Evolutionary conservation across 2,329 filamentous ascomycete species (phyloP).

Genomic region (Calycina marina): DNA sequence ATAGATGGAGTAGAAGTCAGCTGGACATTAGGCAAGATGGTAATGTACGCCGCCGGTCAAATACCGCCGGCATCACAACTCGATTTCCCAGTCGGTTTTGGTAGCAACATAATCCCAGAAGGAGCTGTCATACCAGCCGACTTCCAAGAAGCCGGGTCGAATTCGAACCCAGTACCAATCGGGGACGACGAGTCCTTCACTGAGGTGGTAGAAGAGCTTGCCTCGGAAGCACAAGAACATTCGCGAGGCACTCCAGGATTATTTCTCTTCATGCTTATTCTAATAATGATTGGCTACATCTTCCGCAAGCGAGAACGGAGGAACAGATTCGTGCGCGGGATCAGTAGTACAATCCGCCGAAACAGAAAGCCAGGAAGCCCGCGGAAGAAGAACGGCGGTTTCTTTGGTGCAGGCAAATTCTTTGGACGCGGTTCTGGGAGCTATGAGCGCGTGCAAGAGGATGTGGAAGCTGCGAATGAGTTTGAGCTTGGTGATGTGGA

Average conservation of each 20-base stretch:
- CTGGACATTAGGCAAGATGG: slow-evolving; percentile 95
- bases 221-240: slow-evolving; percentile 40
- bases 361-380: slow-evolving; percentile 31
- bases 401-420: slow-evolving; percentile 44
- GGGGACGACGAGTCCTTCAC: slow-evolving; percentile 43
- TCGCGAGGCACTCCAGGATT: slow-evolving; percentile 59
- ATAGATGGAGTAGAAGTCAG: slow-evolving; percentile 85
- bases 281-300: slow-evolving; percentile 55
- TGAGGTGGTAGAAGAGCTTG: slow-evolving; percentile 39
- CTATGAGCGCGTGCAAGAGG: slow-evolving; percentile 79
- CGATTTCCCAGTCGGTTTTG: slow-evolving; percentile 75
- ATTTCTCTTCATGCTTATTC: slow-evolving; percentile 60
- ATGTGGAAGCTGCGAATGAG: slow-evolving; percentile 51
- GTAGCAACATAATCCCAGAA: slow-evolving; percentile 49
- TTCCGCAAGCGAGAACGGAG: slow-evolving; percentile 70
- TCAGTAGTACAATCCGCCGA: slow-evolving; percentile 30
- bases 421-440: slow-evolving; percentile 41
- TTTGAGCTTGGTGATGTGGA: slow-evolving; percentile 64
- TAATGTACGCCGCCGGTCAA: slow-evolving; percentile 85
- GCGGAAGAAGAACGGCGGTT: slow-evolving; percentile 30
- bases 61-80: slow-evolving; percentile 49
- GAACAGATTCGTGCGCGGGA: slow-evolving; percentile 39
- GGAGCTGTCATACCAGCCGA: slow-evolving; percentile 42
- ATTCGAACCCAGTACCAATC: slow-evolving; percentile 18
- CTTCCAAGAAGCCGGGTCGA: slow-evolving; percentile 70